Conservation (phyloP, 2,329 filamentous ascomycete species). For the Lizonia empirigonia region DNA sequence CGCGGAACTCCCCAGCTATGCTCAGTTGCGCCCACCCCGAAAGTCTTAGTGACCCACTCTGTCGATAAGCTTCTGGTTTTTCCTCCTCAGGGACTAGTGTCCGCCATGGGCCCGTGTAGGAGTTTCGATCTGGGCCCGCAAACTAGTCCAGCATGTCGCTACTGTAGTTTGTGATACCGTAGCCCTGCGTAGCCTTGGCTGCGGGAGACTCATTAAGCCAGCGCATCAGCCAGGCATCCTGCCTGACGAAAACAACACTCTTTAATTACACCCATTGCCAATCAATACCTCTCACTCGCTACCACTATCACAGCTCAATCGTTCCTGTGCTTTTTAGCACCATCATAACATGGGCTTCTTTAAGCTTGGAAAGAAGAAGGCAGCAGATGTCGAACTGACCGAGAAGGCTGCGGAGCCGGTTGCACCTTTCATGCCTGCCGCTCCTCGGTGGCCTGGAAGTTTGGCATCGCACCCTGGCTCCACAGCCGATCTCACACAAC, state of each 20-base stretch:
- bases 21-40: constrained; percentile 3
- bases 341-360: constrained; percentile 18
- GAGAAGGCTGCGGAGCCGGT: constrained; percentile 3
- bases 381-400: constrained; percentile 11
- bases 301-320: background rate
- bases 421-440: constrained; percentile 1
- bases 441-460: constrained; percentile 12
- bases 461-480: constrained; percentile 10
- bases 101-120: constrained; percentile 4
- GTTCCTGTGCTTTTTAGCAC: constrained; percentile 2
- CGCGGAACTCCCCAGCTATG: constrained; percentile 5
- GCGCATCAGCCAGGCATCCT: constrained; percentile 3
- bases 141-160: constrained; percentile 11
- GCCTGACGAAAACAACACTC: constrained; percentile 7
- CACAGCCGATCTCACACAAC: background rate
- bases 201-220: constrained; percentile 4
- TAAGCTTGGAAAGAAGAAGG: constrained; percentile 19
- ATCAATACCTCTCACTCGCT: background rate
- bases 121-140: constrained; percentile 13
- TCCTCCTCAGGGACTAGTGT: constrained; percentile 4
- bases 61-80: constrained; percentile 13
- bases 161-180: constrained; percentile 8
- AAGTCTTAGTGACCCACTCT: constrained; percentile 8
- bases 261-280: background rate
- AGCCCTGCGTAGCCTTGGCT: constrained; percentile 3